phyloP scores from a whole-genome alignment of 2,329 filamentous ascomycete species.

The Aspergillus sclerotialis region DNA sequence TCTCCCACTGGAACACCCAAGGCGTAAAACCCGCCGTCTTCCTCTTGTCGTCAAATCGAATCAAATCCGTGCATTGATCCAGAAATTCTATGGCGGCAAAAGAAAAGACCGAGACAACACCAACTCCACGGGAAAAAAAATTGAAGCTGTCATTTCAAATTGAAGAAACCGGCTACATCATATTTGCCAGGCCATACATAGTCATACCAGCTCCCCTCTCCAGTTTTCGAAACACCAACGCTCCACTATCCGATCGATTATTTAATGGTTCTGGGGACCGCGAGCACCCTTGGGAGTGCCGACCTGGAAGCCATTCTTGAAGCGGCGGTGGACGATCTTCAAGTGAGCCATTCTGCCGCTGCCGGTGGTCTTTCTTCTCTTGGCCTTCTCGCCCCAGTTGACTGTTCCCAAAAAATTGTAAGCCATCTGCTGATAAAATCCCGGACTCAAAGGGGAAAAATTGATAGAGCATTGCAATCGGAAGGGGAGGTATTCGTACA shows the following conservation, averaged over 20 bases:
- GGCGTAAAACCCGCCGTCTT: constrained; percentile 20
- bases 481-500: constrained; percentile 58
- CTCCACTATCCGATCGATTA: constrained; percentile 19
- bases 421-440: constrained; percentile 15
- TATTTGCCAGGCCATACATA: constrained; percentile 27
- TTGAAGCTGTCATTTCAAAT: constrained; percentile 25
- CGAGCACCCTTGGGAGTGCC: constrained; percentile 79
- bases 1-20: constrained; percentile 21
- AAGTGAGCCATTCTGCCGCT: constrained; percentile 94
- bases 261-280: constrained; percentile 49
- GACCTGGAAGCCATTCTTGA: constrained; percentile 96
- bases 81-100: constrained; percentile 23
- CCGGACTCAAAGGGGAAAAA: constrained; percentile 26
- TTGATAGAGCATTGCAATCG: constrained; percentile 1
- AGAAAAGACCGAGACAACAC: constrained; percentile 26
- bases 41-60: constrained; percentile 14
- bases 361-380: constrained; percentile 99
- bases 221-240: constrained; percentile 21
- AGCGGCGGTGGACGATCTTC: constrained; percentile 84
- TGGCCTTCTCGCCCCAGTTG: constrained; percentile 99
- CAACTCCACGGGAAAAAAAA: constrained; percentile 31
- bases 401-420: constrained; percentile 48
- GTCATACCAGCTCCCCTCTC: constrained; percentile 32
- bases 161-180: constrained; percentile 28
- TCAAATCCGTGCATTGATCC: constrained; percentile 1